Conservation (phyloP, 495 filamentous ascomycete genomes). For the Pseudevernia furfuracea region DNA sequence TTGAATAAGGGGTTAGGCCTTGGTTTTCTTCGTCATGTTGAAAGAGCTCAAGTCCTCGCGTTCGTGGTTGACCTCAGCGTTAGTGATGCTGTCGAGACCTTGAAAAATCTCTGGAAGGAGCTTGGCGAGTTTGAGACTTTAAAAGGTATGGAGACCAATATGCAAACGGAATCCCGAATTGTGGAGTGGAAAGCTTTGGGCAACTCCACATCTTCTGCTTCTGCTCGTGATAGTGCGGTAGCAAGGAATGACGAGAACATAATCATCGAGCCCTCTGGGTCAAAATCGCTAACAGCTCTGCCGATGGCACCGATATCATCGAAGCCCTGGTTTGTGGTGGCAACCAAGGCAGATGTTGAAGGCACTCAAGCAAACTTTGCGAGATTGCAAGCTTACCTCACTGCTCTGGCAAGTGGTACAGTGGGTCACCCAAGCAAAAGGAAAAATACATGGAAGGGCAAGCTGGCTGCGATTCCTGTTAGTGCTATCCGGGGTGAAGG, state of each 20-base stretch:
- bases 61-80: constrained; percentile 85
- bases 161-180: constrained; percentile 36
- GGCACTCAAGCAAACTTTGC: constrained; percentile 71
- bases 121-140: constrained; percentile 77
- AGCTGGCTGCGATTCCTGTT: constrained; percentile 67
- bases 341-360: constrained; percentile 84
- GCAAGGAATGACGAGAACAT: constrained; percentile 27
- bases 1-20: constrained; percentile 86
- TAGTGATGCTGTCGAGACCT: constrained; percentile 66
- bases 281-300: constrained; percentile 20
- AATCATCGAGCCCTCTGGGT: constrained; percentile 31
- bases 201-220: constrained; percentile 10
- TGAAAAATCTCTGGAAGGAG: constrained; percentile 81
- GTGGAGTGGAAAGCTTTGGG: constrained; percentile 23
- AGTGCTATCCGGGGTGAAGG: constrained; percentile 84
- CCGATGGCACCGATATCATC: constrained; percentile 57
- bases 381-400: constrained; percentile 59
- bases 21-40: constrained; percentile 87
- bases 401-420: constrained; percentile 48
- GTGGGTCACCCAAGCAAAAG: constrained; percentile 64
- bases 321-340: constrained; percentile 97
- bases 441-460: constrained; percentile 57
- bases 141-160: constrained; percentile 51
- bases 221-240: constrained; percentile 5
- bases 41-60: constrained; percentile 83